Evolutionary conservation across 2,329 filamentous ascomycete genomes (phyloP).

Genomic region (Phymatotrichopsis omnivora): DNA sequence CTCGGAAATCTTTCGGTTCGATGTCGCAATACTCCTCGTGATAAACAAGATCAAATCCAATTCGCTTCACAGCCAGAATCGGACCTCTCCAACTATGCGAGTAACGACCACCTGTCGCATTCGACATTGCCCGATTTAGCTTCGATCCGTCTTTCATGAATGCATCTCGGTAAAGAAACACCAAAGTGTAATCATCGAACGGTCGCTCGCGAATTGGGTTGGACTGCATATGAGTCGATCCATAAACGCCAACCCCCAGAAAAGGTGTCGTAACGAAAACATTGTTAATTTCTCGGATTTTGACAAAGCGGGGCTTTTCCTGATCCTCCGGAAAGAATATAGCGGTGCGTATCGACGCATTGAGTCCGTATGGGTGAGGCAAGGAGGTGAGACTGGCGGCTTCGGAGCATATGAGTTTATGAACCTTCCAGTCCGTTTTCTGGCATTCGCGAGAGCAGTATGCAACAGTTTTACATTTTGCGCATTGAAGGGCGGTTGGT

Average conservation of each 20-base stretch:
- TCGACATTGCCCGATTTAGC: neutral
- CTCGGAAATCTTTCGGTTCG: too few species aligned
- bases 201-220: too few species aligned
- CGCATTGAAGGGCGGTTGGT: neutral
- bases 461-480: neutral
- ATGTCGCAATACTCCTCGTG: too few species aligned
- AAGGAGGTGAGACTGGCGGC: neutral
- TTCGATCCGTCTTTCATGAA: conserved; percentile 7
- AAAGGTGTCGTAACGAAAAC: too few species aligned
- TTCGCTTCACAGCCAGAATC: conserved; percentile 2
- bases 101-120: neutral
- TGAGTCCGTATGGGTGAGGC: too few species aligned
- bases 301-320: conserved; percentile 2
- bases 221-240: too few species aligned
- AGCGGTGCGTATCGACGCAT: neutral
- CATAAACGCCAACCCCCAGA: too few species aligned
- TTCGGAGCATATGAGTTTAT: conserved; percentile 4
- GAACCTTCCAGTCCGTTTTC: conserved; percentile 11
- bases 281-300: too few species aligned
- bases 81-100: neutral
- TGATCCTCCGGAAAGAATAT: conserved; percentile 6
- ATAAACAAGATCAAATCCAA: too few species aligned
- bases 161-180: neutral
- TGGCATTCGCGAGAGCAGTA: conserved; percentile 16
- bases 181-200: too few species aligned